These are phyloP conservation scores for Neurospora sp. DNA, from an alignment of 495 filamentous ascomycete species.

Conservation along the genomic window DNA sequence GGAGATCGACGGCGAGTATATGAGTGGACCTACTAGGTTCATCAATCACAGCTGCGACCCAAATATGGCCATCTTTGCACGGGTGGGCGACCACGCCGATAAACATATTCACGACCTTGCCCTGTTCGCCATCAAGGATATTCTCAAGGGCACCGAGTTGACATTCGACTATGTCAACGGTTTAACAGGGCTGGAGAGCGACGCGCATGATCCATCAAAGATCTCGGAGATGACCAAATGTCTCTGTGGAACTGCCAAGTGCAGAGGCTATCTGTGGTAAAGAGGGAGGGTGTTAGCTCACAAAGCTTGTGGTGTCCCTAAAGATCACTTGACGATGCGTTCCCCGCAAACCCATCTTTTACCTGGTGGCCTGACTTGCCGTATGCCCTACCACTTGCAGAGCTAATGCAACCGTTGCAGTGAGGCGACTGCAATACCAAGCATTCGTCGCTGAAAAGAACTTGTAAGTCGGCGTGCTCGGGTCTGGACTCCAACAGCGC, in stretches of 20 bases:
- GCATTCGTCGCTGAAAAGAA: not conserved
- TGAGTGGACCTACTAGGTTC: conserved; percentile 54
- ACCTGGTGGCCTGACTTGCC: not conserved
- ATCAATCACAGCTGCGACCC: conserved; percentile 66
- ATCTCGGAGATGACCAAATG: conserved; percentile 46
- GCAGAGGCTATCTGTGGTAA: conserved; percentile 60
- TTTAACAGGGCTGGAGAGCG: conserved; percentile 33
- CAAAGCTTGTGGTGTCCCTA: not conserved
- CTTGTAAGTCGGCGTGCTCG: not conserved
- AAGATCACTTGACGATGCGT: not conserved
- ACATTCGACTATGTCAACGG: conserved; percentile 79
- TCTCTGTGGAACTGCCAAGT: conserved; percentile 56
- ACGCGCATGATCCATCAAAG: conserved; percentile 40
- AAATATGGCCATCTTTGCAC: conserved; percentile 72
- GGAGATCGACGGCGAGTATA: conserved; percentile 47
- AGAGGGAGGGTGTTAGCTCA: not conserved
- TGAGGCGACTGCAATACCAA: not conserved
- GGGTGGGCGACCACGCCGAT: conserved; percentile 69
- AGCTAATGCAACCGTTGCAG: not conserved
- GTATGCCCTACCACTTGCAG: not conserved
- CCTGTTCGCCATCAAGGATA: conserved; percentile 67
- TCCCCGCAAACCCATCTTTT: not conserved
- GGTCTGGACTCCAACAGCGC: not conserved
- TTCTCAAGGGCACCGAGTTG: conserved; percentile 60
- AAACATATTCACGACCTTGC: conserved; percentile 74